phyloP scores from a whole-genome alignment of 345 rosid species.

The Boechera retrofracta region DNA sequence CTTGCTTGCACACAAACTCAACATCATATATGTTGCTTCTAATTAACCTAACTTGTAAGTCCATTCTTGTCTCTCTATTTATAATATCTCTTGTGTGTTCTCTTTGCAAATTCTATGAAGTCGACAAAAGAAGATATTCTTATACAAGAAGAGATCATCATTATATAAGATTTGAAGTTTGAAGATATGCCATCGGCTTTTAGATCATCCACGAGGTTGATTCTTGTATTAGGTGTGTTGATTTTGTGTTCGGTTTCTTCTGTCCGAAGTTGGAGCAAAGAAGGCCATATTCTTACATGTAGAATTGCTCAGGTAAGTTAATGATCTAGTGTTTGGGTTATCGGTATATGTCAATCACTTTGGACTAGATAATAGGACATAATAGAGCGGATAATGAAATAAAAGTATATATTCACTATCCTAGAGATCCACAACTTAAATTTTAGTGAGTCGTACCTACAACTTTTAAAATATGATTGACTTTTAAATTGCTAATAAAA shows the following conservation, averaged over 20 bases:
- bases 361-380: not conserved
- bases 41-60: constrained; percentile 17
- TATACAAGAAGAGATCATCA: constrained; percentile 39
- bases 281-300: constrained; percentile 88
- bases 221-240: constrained; percentile 44
- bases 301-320: constrained; percentile 79
- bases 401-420: not conserved
- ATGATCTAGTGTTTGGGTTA: constrained; percentile 2
- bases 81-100: not conserved
- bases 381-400: not conserved
- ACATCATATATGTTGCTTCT: constrained; percentile 38
- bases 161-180: constrained; percentile 20
- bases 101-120: constrained; percentile 26
- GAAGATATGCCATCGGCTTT: constrained; percentile 28
- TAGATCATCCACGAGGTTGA: constrained; percentile 37
- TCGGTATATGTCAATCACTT: constrained; percentile 12
- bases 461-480: not conserved
- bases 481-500: not conserved
- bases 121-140: not conserved
- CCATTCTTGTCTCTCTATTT: constrained; percentile 30
- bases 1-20: constrained; percentile 68
- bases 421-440: not conserved
- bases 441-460: not conserved
- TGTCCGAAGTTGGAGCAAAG: constrained; percentile 83
- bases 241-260: constrained; percentile 48